These are phyloP conservation scores for Berberis vulgaris DNA, from an alignment of 164 flowering plant species.

Conservation along the genomic window DNA sequence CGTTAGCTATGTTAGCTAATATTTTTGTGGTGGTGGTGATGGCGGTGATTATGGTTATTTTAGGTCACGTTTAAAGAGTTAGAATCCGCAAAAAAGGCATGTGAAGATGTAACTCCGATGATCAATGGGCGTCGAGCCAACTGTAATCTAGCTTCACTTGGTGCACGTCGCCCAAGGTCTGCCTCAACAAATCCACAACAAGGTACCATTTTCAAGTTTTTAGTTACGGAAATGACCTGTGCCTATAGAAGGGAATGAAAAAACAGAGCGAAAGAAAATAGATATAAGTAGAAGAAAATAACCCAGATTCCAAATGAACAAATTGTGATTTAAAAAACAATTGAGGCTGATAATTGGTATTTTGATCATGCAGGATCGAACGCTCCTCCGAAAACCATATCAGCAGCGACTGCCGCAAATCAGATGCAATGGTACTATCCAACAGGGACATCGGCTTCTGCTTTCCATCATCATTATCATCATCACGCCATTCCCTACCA, in stretches of 20 bases:
- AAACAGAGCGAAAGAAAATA: no score
- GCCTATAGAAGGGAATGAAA: no score
- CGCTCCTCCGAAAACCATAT: conserved; percentile 36
- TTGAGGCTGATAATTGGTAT: background rate
- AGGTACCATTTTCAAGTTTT: conserved; percentile 17
- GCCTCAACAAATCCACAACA: conserved; percentile 31
- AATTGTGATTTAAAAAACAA: no score
- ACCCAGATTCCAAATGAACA: no score
- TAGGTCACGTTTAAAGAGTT: conserved; percentile 93
- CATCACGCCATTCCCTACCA: conserved; percentile 58
- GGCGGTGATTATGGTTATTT: background rate
- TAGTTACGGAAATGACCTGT: no score
- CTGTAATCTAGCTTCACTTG: conserved; percentile 90
- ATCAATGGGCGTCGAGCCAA: conserved; percentile 93
- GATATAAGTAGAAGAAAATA: no score
- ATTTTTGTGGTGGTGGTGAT: no score
- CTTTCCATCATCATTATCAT: conserved; percentile 28
- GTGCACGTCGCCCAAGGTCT: conserved; percentile 64
- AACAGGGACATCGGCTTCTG: conserved; percentile 37
- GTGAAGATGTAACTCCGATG: conserved; percentile 76
- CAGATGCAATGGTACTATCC: conserved; percentile 85
- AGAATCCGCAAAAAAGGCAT: conserved; percentile 84
- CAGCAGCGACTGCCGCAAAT: conserved; percentile 26
- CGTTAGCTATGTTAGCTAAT: no score
- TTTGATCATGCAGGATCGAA: conserved; percentile 27